Evolutionary conservation across 345 rosid species (phyloP).

Genomic region (Psidium guajava): DNA sequence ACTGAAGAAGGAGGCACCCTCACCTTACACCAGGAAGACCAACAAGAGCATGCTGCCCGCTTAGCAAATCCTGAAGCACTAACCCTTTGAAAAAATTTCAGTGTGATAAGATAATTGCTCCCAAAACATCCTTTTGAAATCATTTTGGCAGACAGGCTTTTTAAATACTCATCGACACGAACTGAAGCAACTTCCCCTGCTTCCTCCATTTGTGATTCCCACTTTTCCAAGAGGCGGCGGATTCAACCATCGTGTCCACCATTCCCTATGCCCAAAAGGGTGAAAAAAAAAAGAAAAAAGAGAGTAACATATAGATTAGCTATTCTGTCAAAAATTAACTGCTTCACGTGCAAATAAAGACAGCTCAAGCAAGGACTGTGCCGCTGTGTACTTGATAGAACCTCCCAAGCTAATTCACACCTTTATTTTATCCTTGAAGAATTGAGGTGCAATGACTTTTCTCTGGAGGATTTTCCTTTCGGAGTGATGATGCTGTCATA

Average conservation of each 20-base stretch:
- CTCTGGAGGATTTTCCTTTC: constrained; percentile 6
- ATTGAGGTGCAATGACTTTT: constrained; percentile 16
- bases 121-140: constrained; percentile 23
- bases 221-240: constrained; percentile 2
- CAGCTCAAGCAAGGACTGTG: neutral
- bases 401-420: neutral
- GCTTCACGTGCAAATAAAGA: neutral
- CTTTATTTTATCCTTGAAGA: constrained; percentile 18
- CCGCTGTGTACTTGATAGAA: neutral
- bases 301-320: neutral
- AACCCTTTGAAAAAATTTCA: constrained; percentile 9
- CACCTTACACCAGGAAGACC: neutral
- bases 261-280: neutral
- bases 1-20: neutral
- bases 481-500: neutral
- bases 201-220: constrained; percentile 7
- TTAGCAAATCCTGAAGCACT: constrained; percentile 4
- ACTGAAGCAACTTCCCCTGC: neutral
- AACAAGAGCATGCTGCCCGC: neutral
- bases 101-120: constrained; percentile 7
- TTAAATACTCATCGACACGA: constrained; percentile 5
- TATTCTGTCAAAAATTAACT: neutral
- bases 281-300: neutral
- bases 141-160: constrained; percentile 13
- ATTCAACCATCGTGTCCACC: constrained; percentile 17